These are phyloP conservation scores for Beta macrorhiza DNA, from an alignment of 179 eudicot species.

Conservation along the genomic window DNA sequence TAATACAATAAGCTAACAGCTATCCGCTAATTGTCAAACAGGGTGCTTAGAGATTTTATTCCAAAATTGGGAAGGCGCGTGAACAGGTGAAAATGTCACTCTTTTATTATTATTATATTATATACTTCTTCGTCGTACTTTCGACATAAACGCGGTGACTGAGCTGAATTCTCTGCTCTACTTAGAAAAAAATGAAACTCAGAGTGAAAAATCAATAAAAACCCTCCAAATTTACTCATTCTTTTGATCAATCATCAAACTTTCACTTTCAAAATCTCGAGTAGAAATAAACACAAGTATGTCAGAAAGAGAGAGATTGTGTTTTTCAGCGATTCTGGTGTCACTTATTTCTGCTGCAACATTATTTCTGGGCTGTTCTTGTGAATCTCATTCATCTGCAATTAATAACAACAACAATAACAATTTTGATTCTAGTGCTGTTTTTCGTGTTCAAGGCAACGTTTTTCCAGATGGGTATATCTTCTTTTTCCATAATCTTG, in stretches of 20 bases:
- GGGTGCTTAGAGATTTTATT: too few relatives aligned
- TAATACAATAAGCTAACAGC: too few relatives aligned
- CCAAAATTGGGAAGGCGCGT: too few relatives aligned
- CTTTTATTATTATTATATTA: background rate
- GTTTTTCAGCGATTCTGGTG: background rate
- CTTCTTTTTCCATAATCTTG: constrained; percentile 14
- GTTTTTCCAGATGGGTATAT: constrained; percentile 71
- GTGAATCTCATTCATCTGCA: constrained; percentile 7
- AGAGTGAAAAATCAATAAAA: too few relatives aligned
- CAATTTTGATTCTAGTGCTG: constrained; percentile 30
- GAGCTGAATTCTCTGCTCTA: background rate
- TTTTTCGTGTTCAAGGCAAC: constrained; percentile 59
- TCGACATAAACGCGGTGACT: background rate
- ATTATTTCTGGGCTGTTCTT: constrained; percentile 20
- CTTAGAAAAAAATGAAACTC: background rate
- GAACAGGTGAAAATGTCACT: background rate
- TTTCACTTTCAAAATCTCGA: background rate
- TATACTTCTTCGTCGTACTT: background rate
- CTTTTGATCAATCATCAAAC: background rate
- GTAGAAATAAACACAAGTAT: background rate
- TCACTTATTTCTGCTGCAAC: background rate
- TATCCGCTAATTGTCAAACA: too few relatives aligned
- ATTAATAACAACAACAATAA: background rate
- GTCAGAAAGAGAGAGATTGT: background rate
- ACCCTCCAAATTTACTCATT: background rate